Evolutionary conservation across 371 early-diverging fungal genomes (phyloP).

Genomic region (Rhizopus microsporus): DNA sequence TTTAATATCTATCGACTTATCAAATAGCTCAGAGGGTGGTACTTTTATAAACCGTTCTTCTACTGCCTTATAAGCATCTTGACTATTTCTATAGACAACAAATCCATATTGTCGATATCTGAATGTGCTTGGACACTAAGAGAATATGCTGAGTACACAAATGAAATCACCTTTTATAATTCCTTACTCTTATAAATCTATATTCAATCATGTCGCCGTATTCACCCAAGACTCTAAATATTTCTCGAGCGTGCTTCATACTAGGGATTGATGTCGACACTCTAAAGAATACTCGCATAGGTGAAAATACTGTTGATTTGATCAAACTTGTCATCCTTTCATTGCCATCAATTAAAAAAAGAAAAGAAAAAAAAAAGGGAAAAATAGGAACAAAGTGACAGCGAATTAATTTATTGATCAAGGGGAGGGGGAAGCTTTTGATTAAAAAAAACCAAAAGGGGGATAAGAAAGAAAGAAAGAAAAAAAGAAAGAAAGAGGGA

Average conservation of each 20-base stretch:
- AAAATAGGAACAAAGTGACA: too few relatives aligned
- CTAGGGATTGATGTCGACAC: slow-evolving; percentile 15
- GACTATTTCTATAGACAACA: slow-evolving; percentile 26
- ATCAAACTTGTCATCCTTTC: too few relatives aligned
- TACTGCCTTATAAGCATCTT: slow-evolving; percentile 27
- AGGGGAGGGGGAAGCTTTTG: too few relatives aligned
- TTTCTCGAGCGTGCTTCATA: slow-evolving; percentile 27
- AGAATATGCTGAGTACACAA: not conserved
- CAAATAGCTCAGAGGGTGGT: slow-evolving; percentile 20
- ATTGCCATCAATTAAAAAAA: too few relatives aligned
- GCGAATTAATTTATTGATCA: too few relatives aligned
- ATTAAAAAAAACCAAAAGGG: too few relatives aligned
- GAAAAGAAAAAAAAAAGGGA: too few relatives aligned
- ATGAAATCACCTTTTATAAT: not conserved
- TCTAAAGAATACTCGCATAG: slow-evolving; percentile 25
- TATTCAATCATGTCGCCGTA: slow-evolving; percentile 36
- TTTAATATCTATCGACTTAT: slow-evolving; percentile 27
- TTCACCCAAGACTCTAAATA: slow-evolving; percentile 21
- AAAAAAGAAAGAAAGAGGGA: too few relatives aligned
- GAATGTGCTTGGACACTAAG: slow-evolving; percentile 34
- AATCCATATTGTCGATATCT: slow-evolving; percentile 30
- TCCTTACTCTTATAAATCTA: slow-evolving; percentile 28
- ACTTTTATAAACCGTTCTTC: slow-evolving; percentile 28
- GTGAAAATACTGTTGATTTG: slow-evolving; percentile 1
- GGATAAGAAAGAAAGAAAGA: too few relatives aligned